A percentile compares a stretch with the other conserved stretches of the same genome.
phyloP scores from a whole-genome alignment of 2,329 filamentous ascomycete species.

The Cladosporium colombiae region DNA sequence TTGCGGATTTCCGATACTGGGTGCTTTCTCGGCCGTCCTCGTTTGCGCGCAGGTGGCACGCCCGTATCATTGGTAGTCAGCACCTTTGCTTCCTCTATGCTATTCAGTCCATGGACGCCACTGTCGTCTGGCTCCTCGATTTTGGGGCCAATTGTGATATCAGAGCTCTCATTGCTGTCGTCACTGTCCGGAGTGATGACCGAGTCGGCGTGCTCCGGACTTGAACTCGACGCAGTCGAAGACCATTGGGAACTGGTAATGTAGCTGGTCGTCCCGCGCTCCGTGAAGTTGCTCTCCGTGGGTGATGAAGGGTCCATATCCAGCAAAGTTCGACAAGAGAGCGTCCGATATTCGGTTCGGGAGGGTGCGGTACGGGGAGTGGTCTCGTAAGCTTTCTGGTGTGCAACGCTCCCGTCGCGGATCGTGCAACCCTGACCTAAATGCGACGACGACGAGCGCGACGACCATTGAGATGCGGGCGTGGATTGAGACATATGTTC shows the following conservation, averaged over 20 bases:
- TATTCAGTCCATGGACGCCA: slow-evolving; percentile 39
- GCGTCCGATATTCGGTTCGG: slow-evolving; percentile 16
- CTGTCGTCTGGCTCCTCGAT: slow-evolving; percentile 56
- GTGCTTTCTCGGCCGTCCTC: slow-evolving; percentile 81
- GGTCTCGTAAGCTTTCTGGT: slow-evolving; percentile 19
- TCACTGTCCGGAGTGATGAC: slow-evolving; percentile 30
- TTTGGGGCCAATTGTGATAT: slow-evolving; percentile 49
- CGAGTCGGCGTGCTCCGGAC: slow-evolving; percentile 24
- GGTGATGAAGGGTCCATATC: slow-evolving; percentile 20
- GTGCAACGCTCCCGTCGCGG: slow-evolving; percentile 19
- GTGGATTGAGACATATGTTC: slow-evolving; percentile 10
- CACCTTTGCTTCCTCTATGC: slow-evolving; percentile 31
- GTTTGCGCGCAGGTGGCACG: slow-evolving; percentile 45
- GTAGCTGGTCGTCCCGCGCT: slow-evolving; percentile 6
- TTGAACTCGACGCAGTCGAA: slow-evolving; percentile 24
- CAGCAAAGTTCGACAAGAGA: slow-evolving; percentile 15
- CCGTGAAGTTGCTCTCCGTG: slow-evolving; percentile 17
- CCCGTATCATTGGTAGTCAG: slow-evolving; percentile 35
- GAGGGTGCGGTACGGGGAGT: slow-evolving; percentile 20
- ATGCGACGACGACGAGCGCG: background rate
- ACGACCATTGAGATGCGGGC: slow-evolving; percentile 14
- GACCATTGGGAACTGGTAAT: slow-evolving; percentile 26
- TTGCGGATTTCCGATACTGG: slow-evolving; percentile 66
- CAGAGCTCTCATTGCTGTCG: slow-evolving; percentile 34
- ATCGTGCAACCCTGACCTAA: slow-evolving; percentile 17